Base-by-base conservation (phyloP, 1,284 basidiomycete genomes). In the Lentinus polychrous region DNA sequence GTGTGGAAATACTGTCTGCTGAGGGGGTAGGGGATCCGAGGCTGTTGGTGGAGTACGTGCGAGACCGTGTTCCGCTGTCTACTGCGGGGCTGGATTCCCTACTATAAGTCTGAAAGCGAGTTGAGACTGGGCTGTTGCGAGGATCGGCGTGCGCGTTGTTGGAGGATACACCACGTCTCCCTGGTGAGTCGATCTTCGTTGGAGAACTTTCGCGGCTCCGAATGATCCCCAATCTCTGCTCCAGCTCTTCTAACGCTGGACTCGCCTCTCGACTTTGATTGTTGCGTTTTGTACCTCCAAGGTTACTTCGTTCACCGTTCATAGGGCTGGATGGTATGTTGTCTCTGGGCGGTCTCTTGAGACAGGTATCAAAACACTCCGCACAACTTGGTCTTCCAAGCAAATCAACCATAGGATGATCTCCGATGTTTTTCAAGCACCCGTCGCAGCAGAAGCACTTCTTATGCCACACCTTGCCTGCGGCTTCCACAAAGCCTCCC, bases 361-460 rank as follows among this genome's bases (percentile, higher is more conserved):
- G 68, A 57, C 83, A 87, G 23, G 63, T 79, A 49, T 86, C 87
- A 55, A 90, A 90, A 57, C 88, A 91, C 40, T 83, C 80, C 10
- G 73, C 68, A 55, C 87, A 91, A 43, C 81, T 85, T 6, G 87
- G 88, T 35, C 78, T 74, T 12, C 88, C 88, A 12, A 87, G 67
- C n/a, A 91, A 66, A 63, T 91, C 88, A 20, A 90, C 81, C 77
- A 88, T 81, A 0, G 88, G 88, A 3, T 68, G 68, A 54, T 83
- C 75, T 11, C 84, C 81, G 27, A 91, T 81, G 53, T 81, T 76
- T 66, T 78, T 84, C 60, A 70, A 74, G 59, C 87, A 91, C 2
- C 78, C 81, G 17, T 75, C 70, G 57, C 86, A 90, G 51, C 71
- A 73, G 66, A 90, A 91, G 62, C 87, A 91, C 36, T 69, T 74